These are phyloP conservation scores for Pleurotus platypus DNA, from an alignment of 768 basidiomycete genomes.

Conservation along the genomic window DNA sequence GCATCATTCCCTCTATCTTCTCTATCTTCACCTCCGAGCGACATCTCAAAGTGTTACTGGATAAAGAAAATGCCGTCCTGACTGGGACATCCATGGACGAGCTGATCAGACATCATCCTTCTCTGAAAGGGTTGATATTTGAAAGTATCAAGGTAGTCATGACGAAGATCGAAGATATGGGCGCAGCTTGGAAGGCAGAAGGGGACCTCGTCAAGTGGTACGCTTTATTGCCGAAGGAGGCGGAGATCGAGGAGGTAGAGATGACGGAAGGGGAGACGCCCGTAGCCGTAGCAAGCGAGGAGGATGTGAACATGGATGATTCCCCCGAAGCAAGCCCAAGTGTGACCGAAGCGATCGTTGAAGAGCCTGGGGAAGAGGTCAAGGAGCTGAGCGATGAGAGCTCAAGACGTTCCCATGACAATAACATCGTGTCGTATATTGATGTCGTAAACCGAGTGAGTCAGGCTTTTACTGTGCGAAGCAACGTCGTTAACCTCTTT, in stretches of 20 bases:
- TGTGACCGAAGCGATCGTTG: slow-evolving; percentile 17
- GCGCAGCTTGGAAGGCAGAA: slow-evolving; percentile 52
- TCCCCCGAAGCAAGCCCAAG: slow-evolving; percentile 14
- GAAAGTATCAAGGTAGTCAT: slow-evolving; percentile 71
- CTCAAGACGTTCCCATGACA: slow-evolving; percentile 60
- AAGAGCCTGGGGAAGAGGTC: slow-evolving; percentile 14
- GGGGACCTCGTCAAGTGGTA: slow-evolving; percentile 69
- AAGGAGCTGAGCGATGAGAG: slow-evolving; percentile 27
- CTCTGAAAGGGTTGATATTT: slow-evolving; percentile 76
- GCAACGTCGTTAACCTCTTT: slow-evolving; percentile 5
- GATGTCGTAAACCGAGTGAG: slow-evolving; percentile 77
- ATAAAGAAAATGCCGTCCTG: slow-evolving; percentile 88
- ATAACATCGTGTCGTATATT: slow-evolving; percentile 71
- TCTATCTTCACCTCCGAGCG: slow-evolving; percentile 82
- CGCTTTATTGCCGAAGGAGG: slow-evolving; percentile 34
- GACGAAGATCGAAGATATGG: slow-evolving; percentile 70
- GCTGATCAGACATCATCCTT: slow-evolving; percentile 92
- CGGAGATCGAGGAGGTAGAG: slow-evolving; percentile 31
- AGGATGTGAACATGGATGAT: slow-evolving; percentile 10
- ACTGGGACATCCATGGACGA: slow-evolving; percentile 93
- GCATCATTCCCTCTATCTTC: slow-evolving; percentile 83
- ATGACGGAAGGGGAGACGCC: slow-evolving; percentile 43
- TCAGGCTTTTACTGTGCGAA: background rate
- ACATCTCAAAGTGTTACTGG: slow-evolving; percentile 79
- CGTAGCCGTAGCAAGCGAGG: slow-evolving; percentile 9